phyloP scores from a whole-genome alignment of 2,329 filamentous ascomycete species.

The Trichoderma brevicompactum region DNA sequence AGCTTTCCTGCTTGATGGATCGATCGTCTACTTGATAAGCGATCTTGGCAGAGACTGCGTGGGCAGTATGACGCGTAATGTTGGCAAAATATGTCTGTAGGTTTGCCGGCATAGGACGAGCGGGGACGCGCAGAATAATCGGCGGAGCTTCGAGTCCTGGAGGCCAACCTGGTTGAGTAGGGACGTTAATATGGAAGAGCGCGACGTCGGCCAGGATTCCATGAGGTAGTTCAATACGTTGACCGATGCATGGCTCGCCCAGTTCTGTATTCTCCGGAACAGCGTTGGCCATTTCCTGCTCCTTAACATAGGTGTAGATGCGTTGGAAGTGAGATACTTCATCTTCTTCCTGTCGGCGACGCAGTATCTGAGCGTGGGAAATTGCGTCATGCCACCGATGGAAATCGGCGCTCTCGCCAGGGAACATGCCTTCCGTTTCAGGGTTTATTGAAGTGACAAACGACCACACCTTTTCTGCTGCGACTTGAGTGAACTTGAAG shows the following conservation, averaged over 20 bases:
- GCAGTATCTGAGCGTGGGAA: background rate
- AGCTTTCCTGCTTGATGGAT: background rate
- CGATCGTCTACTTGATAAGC: too few species aligned
- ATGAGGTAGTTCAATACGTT: background rate
- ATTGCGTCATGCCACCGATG: too few species aligned
- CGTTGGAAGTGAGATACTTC: background rate
- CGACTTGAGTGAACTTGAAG: too few species aligned
- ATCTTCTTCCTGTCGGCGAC: background rate
- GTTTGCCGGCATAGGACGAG: background rate
- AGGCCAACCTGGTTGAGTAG: background rate
- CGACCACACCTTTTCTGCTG: too few species aligned
- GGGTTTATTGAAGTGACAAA: too few species aligned
- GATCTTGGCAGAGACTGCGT: too few species aligned
- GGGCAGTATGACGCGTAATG: too few species aligned
- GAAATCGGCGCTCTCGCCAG: too few species aligned
- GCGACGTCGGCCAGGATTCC: background rate
- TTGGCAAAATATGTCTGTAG: background rate
- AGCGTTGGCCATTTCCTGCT: background rate
- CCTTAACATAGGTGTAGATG: background rate
- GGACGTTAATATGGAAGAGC: background rate
- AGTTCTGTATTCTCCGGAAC: background rate
- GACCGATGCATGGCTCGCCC: background rate
- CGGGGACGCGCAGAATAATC: background rate
- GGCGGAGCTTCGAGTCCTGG: background rate
- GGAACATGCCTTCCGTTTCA: too few species aligned